A percentile compares a stretch with the other conserved stretches of the same genome.
These are phyloP conservation scores for Pleurotus salmoneostramineus DNA, from an alignment of 768 basidiomycete genomes.

Conservation along the genomic window DNA sequence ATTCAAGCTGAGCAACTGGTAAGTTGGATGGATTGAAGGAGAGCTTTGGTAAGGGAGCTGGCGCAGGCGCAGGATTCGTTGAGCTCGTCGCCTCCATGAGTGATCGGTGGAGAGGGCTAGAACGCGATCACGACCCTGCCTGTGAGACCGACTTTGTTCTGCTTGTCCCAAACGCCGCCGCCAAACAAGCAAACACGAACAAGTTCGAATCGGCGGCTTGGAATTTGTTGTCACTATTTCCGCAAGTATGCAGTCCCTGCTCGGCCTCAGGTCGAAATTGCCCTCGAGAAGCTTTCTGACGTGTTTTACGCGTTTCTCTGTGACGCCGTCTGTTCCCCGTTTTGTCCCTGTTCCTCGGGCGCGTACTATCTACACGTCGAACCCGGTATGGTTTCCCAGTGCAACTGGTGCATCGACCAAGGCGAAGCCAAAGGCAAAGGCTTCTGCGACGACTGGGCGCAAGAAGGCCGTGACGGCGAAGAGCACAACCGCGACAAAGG, in stretches of 20 bases:
- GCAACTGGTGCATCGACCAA: constrained; percentile 6
- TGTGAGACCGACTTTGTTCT: neutral
- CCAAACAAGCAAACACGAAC: neutral
- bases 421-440: neutral
- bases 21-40: constrained; percentile 26
- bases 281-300: neutral
- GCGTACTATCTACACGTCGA: neutral
- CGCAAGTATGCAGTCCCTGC: neutral
- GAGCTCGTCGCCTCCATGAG: neutral
- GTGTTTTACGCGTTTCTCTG: neutral
- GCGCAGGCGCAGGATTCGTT: too few relatives aligned
- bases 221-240: neutral
- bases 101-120: neutral
- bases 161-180: neutral
- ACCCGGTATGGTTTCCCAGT: neutral
- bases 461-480: too few relatives aligned
- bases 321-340: neutral
- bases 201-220: neutral
- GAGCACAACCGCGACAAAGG: constrained; percentile 1
- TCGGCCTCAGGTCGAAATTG: neutral
- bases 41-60: neutral
- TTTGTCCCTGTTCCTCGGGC: neutral
- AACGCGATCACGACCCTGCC: neutral
- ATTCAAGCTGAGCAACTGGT: constrained; percentile 70
- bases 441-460: neutral